Evolutionary conservation across 2,329 filamentous ascomycete genomes (phyloP).

Genomic region (Penicillium sp.): DNA sequence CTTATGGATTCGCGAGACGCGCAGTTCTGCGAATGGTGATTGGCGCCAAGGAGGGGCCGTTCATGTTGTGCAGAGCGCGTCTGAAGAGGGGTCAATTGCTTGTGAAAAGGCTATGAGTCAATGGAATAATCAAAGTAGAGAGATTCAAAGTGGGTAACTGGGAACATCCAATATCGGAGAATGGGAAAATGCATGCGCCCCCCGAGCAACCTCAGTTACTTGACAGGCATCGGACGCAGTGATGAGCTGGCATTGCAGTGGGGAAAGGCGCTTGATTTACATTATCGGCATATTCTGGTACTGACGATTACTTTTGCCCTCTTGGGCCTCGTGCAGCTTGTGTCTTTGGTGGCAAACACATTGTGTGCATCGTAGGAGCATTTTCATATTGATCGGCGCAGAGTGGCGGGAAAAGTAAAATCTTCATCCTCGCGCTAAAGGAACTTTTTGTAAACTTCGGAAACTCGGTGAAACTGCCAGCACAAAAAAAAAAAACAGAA

Average conservation of each 20-base stretch:
- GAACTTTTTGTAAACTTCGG: neutral
- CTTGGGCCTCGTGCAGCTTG: conserved; percentile 24
- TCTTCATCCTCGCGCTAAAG: neutral
- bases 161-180: conserved; percentile 2
- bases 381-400: conserved; percentile 3
- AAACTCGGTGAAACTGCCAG: neutral
- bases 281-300: conserved; percentile 14
- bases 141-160: conserved; percentile 5
- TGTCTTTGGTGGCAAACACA: conserved; percentile 5
- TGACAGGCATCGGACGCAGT: conserved; percentile 61
- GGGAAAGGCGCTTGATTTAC: conserved; percentile 36
- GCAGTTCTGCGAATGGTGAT: conserved; percentile 22
- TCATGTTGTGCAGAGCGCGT: conserved; percentile 34
- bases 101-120: neutral
- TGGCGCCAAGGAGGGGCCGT: conserved; percentile 23
- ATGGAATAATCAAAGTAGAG: conserved; percentile 1
- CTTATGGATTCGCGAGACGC: conserved; percentile 25
- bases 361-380: neutral
- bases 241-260: conserved; percentile 68
- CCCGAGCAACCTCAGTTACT: conserved; percentile 14
- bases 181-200: conserved; percentile 8
- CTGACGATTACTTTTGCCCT: conserved; percentile 17
- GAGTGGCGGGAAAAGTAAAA: neutral
- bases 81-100: conserved; percentile 12
- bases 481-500: neutral